These are phyloP conservation scores for Trichoderma gamsii DNA, from an alignment of 495 filamentous ascomycete species.

Conservation along the genomic window DNA sequence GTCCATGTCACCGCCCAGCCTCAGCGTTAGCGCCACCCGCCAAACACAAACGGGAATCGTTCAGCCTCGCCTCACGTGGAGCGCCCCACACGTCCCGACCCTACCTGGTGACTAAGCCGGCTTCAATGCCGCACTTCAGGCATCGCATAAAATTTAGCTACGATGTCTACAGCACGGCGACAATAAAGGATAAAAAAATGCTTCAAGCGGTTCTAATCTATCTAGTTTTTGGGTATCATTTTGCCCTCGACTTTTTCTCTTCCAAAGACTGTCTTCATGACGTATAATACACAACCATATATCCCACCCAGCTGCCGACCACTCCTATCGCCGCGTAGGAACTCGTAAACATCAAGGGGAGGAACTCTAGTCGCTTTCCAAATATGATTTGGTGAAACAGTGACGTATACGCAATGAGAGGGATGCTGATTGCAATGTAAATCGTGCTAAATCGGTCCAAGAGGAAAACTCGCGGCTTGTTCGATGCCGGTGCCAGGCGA, in stretches of 20 bases:
- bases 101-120: background rate
- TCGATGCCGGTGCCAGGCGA: conserved; percentile 73
- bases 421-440: conserved; percentile 82
- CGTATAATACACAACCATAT: conserved; percentile 88
- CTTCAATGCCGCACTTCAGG: background rate
- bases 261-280: conserved; percentile 34
- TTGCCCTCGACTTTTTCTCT: background rate
- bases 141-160: background rate
- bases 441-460: conserved; percentile 84
- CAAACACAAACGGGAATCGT: conserved; percentile 7
- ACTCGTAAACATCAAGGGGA: conserved; percentile 95
- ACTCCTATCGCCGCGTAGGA: conserved; percentile 94
- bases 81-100: conserved; percentile 10
- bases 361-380: conserved; percentile 76
- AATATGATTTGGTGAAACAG: conserved; percentile 76
- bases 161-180: background rate
- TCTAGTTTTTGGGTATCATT: background rate
- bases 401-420: conserved; percentile 83
- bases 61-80: conserved; percentile 14
- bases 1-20: background rate
- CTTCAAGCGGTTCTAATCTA: background rate
- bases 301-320: conserved; percentile 92
- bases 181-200: background rate
- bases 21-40: background rate
- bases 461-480: conserved; percentile 69